A percentile compares a stretch with the other conserved stretches of the same genome.
These are phyloP conservation scores for Batkoa obscura DNA, from an alignment of 371 early-diverging fungal genomes.

Conservation along the genomic window DNA sequence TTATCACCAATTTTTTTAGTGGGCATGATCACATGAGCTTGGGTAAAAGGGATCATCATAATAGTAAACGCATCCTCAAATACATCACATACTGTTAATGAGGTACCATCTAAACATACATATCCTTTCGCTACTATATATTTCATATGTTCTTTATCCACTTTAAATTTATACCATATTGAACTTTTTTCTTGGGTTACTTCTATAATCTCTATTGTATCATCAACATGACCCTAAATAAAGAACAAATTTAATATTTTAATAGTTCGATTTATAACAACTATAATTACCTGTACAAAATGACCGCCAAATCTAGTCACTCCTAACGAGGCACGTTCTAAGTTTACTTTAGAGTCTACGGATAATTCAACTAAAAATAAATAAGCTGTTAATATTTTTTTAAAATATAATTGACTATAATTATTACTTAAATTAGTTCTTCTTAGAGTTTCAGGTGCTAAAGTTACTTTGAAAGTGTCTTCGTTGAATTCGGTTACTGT, in stretches of 20 bases:
- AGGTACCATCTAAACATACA: slow-evolving; percentile 82
- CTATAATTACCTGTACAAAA: slow-evolving; percentile 53
- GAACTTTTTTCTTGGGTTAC: slow-evolving; percentile 79
- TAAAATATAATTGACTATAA: background rate
- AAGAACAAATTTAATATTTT: background rate
- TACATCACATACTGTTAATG: slow-evolving; percentile 81
- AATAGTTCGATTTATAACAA: background rate
- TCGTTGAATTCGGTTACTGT: slow-evolving; percentile 82
- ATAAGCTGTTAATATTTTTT: background rate
- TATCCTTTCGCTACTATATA: slow-evolving; percentile 91
- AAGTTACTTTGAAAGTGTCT: slow-evolving; percentile 70
- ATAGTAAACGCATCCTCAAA: slow-evolving; percentile 61
- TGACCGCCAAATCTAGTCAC: slow-evolving; percentile 87
- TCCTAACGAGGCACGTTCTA: slow-evolving; percentile 82
- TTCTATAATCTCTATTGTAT: slow-evolving; percentile 47
- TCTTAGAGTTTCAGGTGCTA: slow-evolving; percentile 81
- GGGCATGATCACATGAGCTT: slow-evolving; percentile 65
- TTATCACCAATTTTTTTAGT: slow-evolving; percentile 43
- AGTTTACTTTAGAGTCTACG: slow-evolving; percentile 63
- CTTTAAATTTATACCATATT: slow-evolving; percentile 53
- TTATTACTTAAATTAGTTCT: slow-evolving; percentile 67
- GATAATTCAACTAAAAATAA: slow-evolving; percentile 37
- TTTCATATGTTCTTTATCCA: slow-evolving; percentile 35
- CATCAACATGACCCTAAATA: slow-evolving; percentile 76
- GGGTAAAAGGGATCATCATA: slow-evolving; percentile 91